Evolutionary conservation across 495 filamentous ascomycete species (phyloP).

Genomic region (Penicillium tannophilum): DNA sequence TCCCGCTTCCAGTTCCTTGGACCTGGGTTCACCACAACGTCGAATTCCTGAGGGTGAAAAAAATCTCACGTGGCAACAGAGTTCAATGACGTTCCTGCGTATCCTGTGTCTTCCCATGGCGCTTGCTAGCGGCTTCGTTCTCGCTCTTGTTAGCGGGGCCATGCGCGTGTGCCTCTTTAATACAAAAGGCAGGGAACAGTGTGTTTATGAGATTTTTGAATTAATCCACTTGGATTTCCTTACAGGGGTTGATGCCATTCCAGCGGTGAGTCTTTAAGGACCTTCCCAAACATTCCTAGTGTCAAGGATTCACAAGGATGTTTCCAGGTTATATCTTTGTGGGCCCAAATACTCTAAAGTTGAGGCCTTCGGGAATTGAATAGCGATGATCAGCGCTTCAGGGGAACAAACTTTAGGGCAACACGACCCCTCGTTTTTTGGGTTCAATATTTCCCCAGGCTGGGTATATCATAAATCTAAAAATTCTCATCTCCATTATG

Average conservation of each 20-base stretch:
- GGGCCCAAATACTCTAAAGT: background rate
- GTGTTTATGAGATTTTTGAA: background rate
- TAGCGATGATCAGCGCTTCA: background rate
- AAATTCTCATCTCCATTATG: background rate
- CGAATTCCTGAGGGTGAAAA: conserved; percentile 19
- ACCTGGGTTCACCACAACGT: conserved; percentile 15
- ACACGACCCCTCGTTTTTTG: conserved; percentile 1
- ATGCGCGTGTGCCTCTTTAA: background rate
- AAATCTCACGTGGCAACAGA: conserved; percentile 26
- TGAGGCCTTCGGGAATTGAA: background rate
- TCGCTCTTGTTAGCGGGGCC: background rate
- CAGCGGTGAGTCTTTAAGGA: conserved; percentile 2
- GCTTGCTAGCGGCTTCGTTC: too few relatives aligned
- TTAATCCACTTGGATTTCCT: background rate
- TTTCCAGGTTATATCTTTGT: background rate
- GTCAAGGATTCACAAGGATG: background rate
- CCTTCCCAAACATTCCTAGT: background rate
- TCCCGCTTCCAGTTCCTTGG: conserved; percentile 28
- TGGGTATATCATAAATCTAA: background rate
- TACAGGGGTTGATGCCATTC: background rate
- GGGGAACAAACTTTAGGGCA: conserved; percentile 8
- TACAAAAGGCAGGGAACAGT: background rate
- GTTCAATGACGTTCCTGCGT: conserved; percentile 12
- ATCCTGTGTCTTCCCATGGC: background rate
- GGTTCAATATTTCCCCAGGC: background rate